Conservation (phyloP, 1,284 basidiomycete species). For the Ceratorhiza oryzae-sativae region DNA sequence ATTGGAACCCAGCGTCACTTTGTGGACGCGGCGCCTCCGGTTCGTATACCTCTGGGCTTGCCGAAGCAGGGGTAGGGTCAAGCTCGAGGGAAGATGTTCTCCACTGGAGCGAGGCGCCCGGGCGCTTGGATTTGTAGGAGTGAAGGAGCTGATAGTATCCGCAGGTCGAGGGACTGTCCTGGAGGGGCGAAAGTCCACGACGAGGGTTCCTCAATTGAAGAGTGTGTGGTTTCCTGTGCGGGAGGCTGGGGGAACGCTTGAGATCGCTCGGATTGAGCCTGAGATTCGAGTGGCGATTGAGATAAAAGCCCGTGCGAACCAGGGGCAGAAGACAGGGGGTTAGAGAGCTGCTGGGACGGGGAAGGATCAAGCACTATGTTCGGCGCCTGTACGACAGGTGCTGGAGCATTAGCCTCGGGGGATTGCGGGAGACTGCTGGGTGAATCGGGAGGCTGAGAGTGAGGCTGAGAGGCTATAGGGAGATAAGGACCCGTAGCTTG, state of each 20-base stretch:
- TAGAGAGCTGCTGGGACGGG: neutral
- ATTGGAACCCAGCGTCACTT: neutral
- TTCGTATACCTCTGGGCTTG: neutral
- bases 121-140: constrained; percentile 25
- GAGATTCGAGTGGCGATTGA: neutral
- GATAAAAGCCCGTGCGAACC: neutral
- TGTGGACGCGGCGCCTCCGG: neutral
- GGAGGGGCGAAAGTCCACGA: constrained; percentile 21
- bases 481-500: neutral
- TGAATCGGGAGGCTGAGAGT: neutral
- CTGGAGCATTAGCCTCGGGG: neutral
- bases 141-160: constrained; percentile 31
- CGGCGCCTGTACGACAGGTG: neutral
- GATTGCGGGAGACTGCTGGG: neutral
- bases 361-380: neutral
- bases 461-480: neutral
- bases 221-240: constrained; percentile 16
- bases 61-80: neutral
- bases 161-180: neutral
- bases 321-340: neutral
- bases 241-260: neutral
- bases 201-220: constrained; percentile 26
- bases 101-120: neutral
- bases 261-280: neutral
- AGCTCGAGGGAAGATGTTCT: neutral